Evolutionary conservation across 768 basidiomycete genomes (phyloP), one percentile per base, ranked within the genome.

Genomic region (Hygrophorus russula): DNA sequence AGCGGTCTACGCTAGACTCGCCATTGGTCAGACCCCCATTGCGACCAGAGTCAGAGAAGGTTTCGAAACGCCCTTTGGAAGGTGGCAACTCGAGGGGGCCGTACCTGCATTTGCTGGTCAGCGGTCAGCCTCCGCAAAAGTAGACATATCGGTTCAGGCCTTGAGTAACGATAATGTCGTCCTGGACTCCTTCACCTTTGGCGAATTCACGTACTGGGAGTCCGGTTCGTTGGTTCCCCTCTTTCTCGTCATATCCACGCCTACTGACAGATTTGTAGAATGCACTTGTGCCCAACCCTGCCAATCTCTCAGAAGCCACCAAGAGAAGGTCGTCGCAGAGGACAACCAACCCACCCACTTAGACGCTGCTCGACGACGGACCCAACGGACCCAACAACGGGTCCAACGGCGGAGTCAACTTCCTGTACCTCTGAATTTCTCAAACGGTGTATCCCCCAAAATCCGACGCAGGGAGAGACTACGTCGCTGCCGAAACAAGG

Each of bases 1-100:
- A 43, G 59, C 69, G 5, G 69, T 83, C 30, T 78, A 71, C 46
- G 73, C 89, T 17, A 77, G 88, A 41, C 75, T 91, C 49, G 76
- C 89, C 51, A 68, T 91, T 49, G 87, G 81, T 24, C 59, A 67
- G 46, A 77, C 73, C 49, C 74, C 85, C 2, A 70, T 90, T 18
- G 66, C 67, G 28, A 90, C 88, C 0, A 70, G 70, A 10, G 81
- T 90, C 20, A 66, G 67, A 35, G 70, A 74, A 51, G 54, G 80
- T 0, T 64, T 66, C n/a, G 54, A 63, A 10, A 55, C 65, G 0
- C 60, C 66, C 6, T 68, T 68, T 44, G 75, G 73, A 27, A 62
- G 69, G 36, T 83, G 77, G 80, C 76, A 80, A 54, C 73, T 86
- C 41, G 70, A 75, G 41, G 80, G 78, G 1, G 54, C 64, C n/a